phyloP scores from a whole-genome alignment of 1,284 basidiomycete species.

The Moesziomyces globuligerus region DNA sequence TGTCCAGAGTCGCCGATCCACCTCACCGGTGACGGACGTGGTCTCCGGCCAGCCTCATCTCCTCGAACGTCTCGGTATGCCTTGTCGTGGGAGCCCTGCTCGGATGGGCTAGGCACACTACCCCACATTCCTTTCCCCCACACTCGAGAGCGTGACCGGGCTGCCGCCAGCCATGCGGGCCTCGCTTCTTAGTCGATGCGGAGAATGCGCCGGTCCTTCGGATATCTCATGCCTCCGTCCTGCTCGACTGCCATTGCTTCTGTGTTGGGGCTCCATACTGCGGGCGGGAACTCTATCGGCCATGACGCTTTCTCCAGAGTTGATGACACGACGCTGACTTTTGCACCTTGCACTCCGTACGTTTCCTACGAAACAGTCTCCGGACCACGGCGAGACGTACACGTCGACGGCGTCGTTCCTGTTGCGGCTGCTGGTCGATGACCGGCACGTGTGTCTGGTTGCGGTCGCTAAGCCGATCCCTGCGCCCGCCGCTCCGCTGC shows the following conservation, averaged over 20 bases:
- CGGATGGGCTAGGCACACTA: too few relatives aligned
- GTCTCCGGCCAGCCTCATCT: not conserved
- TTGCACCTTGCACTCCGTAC: not conserved
- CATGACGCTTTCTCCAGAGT: not conserved
- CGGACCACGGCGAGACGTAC: slow-evolving; percentile 54
- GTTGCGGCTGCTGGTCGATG: slow-evolving; percentile 60
- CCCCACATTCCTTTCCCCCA: not conserved
- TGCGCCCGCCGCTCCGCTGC: slow-evolving; percentile 35
- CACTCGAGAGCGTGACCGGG: not conserved
- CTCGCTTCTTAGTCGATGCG: not conserved
- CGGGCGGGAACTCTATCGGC: not conserved
- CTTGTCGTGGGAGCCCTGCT: too few relatives aligned
- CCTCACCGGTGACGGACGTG: not conserved
- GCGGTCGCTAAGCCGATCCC: slow-evolving; percentile 60
- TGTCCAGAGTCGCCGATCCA: not conserved
- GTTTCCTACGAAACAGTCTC: slow-evolving; percentile 28
- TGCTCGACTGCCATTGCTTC: too few relatives aligned
- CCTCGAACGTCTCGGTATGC: too few relatives aligned
- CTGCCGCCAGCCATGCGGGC: not conserved
- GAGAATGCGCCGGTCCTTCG: not conserved
- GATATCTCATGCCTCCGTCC: slow-evolving; percentile 15
- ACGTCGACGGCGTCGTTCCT: slow-evolving; percentile 58
- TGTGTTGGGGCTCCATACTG: too few relatives aligned
- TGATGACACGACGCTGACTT: not conserved
- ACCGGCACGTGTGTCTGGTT: slow-evolving; percentile 59